Evolutionary conservation across 2,329 filamentous ascomycete species (phyloP).

Genomic region (Arthrobotrys sphaeroides): DNA sequence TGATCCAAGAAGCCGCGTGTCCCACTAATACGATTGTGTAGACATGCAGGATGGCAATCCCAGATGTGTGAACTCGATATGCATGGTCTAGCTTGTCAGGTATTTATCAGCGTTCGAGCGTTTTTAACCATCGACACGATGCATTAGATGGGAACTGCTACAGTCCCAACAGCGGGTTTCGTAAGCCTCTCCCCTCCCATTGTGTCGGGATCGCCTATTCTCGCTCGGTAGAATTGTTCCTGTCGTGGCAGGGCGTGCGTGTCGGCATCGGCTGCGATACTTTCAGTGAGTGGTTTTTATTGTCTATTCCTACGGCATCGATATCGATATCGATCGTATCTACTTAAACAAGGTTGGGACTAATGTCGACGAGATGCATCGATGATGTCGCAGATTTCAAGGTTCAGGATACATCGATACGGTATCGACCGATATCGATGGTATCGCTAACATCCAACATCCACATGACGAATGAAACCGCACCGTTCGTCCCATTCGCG

Average conservation of each 20-base stretch:
- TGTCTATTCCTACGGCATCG: neutral
- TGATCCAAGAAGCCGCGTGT: constrained; percentile 47
- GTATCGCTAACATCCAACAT: neutral
- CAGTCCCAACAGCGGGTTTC: constrained; percentile 26
- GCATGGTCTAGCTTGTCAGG: neutral
- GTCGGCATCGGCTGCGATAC: neutral
- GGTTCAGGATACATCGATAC: constrained; percentile 9
- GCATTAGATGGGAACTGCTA: constrained; percentile 2
- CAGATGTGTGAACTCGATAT: constrained; percentile 18
- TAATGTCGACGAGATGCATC: neutral
- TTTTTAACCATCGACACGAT: constrained; percentile 25
- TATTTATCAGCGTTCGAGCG: constrained; percentile 3
- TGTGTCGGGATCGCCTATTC: constrained; percentile 42
- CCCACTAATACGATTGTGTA: constrained; percentile 49
- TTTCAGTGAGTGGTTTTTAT: neutral
- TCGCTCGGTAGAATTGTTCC: constrained; percentile 39
- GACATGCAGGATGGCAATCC: constrained; percentile 22
- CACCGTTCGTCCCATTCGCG: constrained; percentile 24
- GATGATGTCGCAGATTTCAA: constrained; percentile 12
- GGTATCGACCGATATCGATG: constrained; percentile 2
- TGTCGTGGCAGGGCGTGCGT: neutral
- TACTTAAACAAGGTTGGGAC: neutral
- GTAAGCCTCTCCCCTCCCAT: constrained; percentile 25
- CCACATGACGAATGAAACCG: constrained; percentile 16
- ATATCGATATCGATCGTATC: neutral